These are phyloP conservation scores for Paramecium sonneborni DNA, from an alignment of 73 alveolate species.

Conservation along the genomic window DNA sequence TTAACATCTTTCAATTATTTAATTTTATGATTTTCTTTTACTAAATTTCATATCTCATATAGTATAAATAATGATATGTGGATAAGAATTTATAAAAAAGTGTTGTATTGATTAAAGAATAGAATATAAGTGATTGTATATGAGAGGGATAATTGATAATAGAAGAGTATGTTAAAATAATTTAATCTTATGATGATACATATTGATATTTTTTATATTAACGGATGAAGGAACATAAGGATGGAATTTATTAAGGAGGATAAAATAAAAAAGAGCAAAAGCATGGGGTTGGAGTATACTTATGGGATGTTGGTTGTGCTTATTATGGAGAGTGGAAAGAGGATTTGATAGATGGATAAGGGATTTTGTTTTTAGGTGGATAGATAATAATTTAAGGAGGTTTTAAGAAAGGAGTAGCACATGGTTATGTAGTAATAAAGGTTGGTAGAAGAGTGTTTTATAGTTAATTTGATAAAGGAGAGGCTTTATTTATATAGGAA, in stretches of 20 bases:
- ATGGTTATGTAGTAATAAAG: neutral
- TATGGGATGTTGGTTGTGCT: constrained; percentile 20
- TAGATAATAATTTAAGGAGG: constrained; percentile 7
- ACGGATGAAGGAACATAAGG: constrained; percentile 35
- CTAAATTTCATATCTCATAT: neutral
- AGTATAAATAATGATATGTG: no score
- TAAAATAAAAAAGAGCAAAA: neutral
- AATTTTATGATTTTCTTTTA: neutral
- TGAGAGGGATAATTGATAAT: neutral
- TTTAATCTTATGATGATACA: neutral
- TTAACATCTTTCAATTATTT: neutral
- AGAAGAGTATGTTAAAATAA: neutral
- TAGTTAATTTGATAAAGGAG: constrained; percentile 12
- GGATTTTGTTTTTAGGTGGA: neutral
- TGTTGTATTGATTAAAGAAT: neutral
- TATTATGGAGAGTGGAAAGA: constrained; percentile 26
- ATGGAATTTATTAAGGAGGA: constrained; percentile 26
- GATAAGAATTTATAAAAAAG: no score
- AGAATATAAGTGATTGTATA: neutral
- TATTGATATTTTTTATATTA: constrained; percentile 5
- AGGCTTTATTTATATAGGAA: neutral
- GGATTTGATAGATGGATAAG: constrained; percentile 12
- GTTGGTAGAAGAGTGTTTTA: neutral
- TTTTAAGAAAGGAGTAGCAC: neutral
- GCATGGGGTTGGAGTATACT: constrained; percentile 7